Evolutionary conservation across 257 asterid genomes (phyloP).

Genomic region (Euphrasia confusa): DNA sequence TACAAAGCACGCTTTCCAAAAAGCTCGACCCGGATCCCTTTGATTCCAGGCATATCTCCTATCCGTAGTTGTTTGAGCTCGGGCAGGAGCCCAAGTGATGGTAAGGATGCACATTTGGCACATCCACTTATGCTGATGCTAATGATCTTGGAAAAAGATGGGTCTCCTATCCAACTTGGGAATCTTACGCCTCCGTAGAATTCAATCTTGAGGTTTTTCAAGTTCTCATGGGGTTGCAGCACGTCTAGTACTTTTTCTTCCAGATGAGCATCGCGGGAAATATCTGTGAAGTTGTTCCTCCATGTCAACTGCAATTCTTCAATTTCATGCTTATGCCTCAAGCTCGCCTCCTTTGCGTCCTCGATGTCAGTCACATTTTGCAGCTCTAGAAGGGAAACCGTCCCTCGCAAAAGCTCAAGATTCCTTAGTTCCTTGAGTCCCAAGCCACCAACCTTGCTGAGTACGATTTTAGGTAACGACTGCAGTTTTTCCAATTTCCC

Average conservation of each 20-base stretch:
- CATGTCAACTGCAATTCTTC: slow-evolving; percentile 32
- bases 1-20: slow-evolving; percentile 10
- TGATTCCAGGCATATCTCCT: slow-evolving; percentile 32
- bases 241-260: slow-evolving; percentile 26
- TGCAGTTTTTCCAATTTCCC: slow-evolving; percentile 31
- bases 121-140: slow-evolving; percentile 29
- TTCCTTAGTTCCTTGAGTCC: slow-evolving; percentile 31
- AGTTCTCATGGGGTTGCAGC: slow-evolving; percentile 31
- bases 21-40: slow-evolving; percentile 29
- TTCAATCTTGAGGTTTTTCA: slow-evolving; percentile 32
- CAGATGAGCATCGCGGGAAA: slow-evolving; percentile 13
- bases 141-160: slow-evolving; percentile 24
- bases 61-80: slow-evolving; percentile 34
- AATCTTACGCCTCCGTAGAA: slow-evolving; percentile 27
- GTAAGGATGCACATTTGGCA: slow-evolving; percentile 30
- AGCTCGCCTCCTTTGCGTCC: slow-evolving; percentile 31
- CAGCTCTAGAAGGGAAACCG: slow-evolving; percentile 28
- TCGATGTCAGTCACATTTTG: slow-evolving; percentile 32
- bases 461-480: slow-evolving; percentile 36
- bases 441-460: slow-evolving; percentile 32
- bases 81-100: slow-evolving; percentile 39
- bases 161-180: slow-evolving; percentile 43
- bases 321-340: slow-evolving; percentile 28
- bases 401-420: slow-evolving; percentile 32
- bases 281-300: slow-evolving; percentile 15